These are phyloP conservation scores for Lupinus albus DNA, from an alignment of 306 rosid species.

Conservation along the genomic window DNA sequence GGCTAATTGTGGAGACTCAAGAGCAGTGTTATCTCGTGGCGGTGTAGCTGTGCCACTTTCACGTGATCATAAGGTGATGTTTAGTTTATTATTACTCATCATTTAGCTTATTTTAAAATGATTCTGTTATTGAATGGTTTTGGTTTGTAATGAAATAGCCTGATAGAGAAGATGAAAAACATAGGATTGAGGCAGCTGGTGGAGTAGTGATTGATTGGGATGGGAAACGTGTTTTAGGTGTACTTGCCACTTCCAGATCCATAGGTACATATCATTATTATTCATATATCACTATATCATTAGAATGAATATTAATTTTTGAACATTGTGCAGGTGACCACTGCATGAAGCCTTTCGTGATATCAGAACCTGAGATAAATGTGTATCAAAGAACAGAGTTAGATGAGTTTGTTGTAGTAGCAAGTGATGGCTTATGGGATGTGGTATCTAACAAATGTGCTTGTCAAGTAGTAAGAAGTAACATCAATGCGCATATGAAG, in stretches of 20 bases:
- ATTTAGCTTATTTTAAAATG: too few relatives aligned
- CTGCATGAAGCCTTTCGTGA: constrained; percentile 67
- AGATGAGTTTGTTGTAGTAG: constrained; percentile 61
- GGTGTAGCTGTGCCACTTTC: constrained; percentile 62
- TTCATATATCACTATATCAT: too few relatives aligned
- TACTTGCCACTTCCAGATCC: constrained; percentile 71
- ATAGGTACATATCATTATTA: too few relatives aligned
- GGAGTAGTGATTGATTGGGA: constrained; percentile 60
- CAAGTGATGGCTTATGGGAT: constrained; percentile 78
- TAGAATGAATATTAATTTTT: too few relatives aligned
- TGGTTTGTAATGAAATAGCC: constrained; percentile 47
- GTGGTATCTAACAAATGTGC: constrained; percentile 54
- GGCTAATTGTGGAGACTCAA: constrained; percentile 43
- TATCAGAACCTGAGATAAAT: constrained; percentile 55
- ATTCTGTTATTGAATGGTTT: background rate
- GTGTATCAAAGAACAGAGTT: constrained; percentile 44
- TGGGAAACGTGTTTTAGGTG: constrained; percentile 59
- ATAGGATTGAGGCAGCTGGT: constrained; percentile 69
- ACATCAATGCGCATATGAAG: constrained; percentile 38
- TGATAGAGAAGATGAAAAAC: constrained; percentile 62
- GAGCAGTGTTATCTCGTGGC: constrained; percentile 49
- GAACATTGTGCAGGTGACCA: constrained; percentile 70
- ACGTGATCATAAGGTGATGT: constrained; percentile 61
- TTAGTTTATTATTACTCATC: too few relatives aligned
- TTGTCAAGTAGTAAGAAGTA: constrained; percentile 54